phyloP scores from a whole-genome alignment of 164 flowering plant genomes.

The Macadamia integrifolia region DNA sequence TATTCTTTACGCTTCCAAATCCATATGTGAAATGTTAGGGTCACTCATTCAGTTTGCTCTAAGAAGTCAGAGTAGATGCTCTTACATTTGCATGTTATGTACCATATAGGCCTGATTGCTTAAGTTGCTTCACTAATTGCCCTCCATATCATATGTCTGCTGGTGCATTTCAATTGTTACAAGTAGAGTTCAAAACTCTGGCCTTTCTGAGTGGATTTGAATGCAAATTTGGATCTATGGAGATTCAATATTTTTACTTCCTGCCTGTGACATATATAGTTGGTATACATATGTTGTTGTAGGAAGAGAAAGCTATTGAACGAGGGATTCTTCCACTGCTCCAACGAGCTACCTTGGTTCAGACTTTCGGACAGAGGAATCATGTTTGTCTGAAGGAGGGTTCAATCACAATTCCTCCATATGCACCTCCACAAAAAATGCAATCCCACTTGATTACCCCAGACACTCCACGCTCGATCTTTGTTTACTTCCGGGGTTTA shows the following conservation, averaged over 20 bases:
- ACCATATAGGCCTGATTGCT: background rate
- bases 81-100: background rate
- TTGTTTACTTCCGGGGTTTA: slow-evolving; percentile 91
- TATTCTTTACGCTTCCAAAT: too few relatives aligned
- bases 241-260: background rate
- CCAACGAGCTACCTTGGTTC: slow-evolving; percentile 89
- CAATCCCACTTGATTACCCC: slow-evolving; percentile 87
- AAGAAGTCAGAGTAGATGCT: background rate
- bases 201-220: background rate
- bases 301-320: slow-evolving; percentile 96
- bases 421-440: slow-evolving; percentile 99
- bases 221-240: background rate
- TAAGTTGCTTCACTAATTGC: background rate
- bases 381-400: slow-evolving; percentile 93
- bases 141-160: background rate
- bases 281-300: slow-evolving; percentile 7
- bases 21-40: background rate
- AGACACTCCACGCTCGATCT: slow-evolving; percentile 81
- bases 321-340: slow-evolving; percentile 85
- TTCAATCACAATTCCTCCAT: slow-evolving; percentile 90
- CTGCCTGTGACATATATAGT: background rate
- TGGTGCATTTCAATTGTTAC: too few relatives aligned
- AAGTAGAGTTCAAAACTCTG: background rate
- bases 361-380: slow-evolving; percentile 92
- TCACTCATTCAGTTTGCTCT: background rate